These are phyloP conservation scores for Fusarium liriodendri DNA, from an alignment of 2,329 filamentous ascomycete genomes.

Conservation along the genomic window DNA sequence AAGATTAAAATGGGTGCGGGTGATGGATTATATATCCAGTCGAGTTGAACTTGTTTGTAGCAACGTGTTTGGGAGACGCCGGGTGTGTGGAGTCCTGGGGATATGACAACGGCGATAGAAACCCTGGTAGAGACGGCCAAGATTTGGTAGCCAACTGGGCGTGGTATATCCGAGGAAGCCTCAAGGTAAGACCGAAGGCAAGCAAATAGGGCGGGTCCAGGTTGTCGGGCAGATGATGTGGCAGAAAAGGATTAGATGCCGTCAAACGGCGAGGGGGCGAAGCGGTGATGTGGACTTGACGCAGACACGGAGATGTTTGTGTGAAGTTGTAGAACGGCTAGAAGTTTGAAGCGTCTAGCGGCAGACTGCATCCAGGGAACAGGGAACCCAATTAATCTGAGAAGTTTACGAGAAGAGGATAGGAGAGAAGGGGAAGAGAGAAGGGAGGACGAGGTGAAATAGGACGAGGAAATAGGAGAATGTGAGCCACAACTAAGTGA, in stretches of 20 bases:
- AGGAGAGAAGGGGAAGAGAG: not conserved
- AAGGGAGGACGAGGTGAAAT: constrained; percentile 6
- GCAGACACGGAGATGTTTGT: constrained; percentile 29
- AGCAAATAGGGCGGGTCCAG: constrained; percentile 29
- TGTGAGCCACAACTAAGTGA: constrained; percentile 37
- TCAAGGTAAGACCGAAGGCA: constrained; percentile 38
- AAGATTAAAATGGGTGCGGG: constrained; percentile 12
- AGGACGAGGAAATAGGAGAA: constrained; percentile 16
- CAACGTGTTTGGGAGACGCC: constrained; percentile 21
- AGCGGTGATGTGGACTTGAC: constrained; percentile 31
- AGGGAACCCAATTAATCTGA: constrained; percentile 6
- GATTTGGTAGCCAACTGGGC: constrained; percentile 24
- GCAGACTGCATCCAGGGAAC: constrained; percentile 17
- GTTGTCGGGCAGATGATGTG: constrained; percentile 42
- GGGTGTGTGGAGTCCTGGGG: constrained; percentile 26
- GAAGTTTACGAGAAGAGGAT: constrained; percentile 11
- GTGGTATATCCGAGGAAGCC: constrained; percentile 34
- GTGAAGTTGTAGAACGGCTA: constrained; percentile 28
- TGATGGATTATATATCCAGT: constrained; percentile 35
- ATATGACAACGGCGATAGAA: constrained; percentile 19
- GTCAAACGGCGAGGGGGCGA: constrained; percentile 25
- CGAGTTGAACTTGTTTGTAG: constrained; percentile 17
- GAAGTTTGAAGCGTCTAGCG: constrained; percentile 10
- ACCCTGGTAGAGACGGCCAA: constrained; percentile 19
- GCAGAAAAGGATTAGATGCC: constrained; percentile 44